Evolutionary conservation across 2,329 filamentous ascomycete species (phyloP).

Genomic region (Ceratocystis huliohia): DNA sequence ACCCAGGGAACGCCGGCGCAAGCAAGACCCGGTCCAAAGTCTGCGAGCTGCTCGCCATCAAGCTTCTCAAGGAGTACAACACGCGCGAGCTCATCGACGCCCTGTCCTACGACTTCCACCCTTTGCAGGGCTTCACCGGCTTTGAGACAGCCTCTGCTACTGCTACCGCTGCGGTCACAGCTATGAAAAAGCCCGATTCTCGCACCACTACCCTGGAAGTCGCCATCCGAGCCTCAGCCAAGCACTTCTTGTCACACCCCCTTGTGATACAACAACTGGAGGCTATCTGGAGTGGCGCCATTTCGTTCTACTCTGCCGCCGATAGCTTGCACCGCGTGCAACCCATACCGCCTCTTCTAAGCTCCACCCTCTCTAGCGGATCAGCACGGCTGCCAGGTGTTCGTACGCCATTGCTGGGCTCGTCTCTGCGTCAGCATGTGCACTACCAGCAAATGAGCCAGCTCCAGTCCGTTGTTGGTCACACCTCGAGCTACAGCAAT

Average conservation of each 20-base stretch:
- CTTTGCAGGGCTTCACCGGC: slow-evolving; percentile 63
- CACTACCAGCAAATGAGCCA: slow-evolving; percentile 15
- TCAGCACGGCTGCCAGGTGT: slow-evolving; percentile 11
- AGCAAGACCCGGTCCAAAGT: slow-evolving; percentile 76
- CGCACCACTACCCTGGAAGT: slow-evolving; percentile 85
- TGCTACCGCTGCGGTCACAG: slow-evolving; percentile 30
- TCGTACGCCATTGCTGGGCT: slow-evolving; percentile 17
- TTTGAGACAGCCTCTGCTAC: slow-evolving; percentile 30
- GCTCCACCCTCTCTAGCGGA: not conserved
- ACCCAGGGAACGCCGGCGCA: slow-evolving; percentile 71
- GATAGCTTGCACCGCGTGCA: slow-evolving; percentile 64
- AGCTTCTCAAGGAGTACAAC: slow-evolving; percentile 76
- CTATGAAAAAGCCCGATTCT: slow-evolving; percentile 34
- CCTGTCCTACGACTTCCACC: slow-evolving; percentile 88
- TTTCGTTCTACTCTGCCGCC: slow-evolving; percentile 83
- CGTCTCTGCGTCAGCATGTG: slow-evolving; percentile 8
- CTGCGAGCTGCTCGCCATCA: slow-evolving; percentile 81
- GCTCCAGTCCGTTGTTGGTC: not conserved
- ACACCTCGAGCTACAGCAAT: slow-evolving; percentile 21
- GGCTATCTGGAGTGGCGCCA: slow-evolving; percentile 90
- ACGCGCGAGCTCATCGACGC: slow-evolving; percentile 88
- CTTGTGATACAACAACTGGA: slow-evolving; percentile 90
- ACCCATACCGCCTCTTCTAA: slow-evolving; percentile 24
- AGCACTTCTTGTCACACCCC: slow-evolving; percentile 83
- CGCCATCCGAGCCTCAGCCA: slow-evolving; percentile 82